phyloP scores from a whole-genome alignment of 331 rosid genomes.

The Saraca asoca region DNA sequence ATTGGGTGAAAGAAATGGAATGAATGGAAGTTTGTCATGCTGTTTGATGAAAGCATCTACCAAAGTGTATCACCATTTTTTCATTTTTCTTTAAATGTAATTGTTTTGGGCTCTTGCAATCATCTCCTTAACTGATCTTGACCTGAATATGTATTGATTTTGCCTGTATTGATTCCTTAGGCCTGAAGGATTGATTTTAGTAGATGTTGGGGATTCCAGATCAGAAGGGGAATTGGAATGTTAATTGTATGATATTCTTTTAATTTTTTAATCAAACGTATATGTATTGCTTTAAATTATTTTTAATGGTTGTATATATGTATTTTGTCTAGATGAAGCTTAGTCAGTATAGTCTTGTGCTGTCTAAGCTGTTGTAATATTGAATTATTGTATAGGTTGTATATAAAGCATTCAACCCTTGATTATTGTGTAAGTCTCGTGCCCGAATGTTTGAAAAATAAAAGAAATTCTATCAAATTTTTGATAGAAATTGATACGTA shows the following conservation, averaged over 20 bases:
- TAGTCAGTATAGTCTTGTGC: no score
- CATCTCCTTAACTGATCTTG: conserved; percentile 30
- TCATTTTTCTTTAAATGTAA: conserved; percentile 36
- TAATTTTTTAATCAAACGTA: conserved; percentile 14
- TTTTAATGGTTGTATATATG: no score
- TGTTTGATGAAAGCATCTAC: conserved; percentile 38
- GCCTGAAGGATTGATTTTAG: conserved; percentile 29
- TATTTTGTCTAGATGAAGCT: no score
- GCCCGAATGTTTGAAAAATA: no score
- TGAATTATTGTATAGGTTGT: no score
- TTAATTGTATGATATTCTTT: conserved; percentile 43
- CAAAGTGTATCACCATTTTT: conserved; percentile 26
- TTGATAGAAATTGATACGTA: no score
- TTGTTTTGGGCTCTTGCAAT: conserved; percentile 33
- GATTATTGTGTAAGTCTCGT: no score
- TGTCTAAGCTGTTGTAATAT: no score
- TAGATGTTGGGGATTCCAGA: not conserved
- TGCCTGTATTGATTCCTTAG: conserved; percentile 22
- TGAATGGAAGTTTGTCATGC: conserved; percentile 28
- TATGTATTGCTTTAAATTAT: conserved; percentile 33
- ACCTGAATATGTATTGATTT: conserved; percentile 34
- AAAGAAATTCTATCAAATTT: no score
- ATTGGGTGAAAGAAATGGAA: not conserved
- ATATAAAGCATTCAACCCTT: no score
- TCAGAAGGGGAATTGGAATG: conserved; percentile 31